phyloP scores from a whole-genome alignment of 768 basidiomycete genomes.

The Cystoderma amianthinum region DNA sequence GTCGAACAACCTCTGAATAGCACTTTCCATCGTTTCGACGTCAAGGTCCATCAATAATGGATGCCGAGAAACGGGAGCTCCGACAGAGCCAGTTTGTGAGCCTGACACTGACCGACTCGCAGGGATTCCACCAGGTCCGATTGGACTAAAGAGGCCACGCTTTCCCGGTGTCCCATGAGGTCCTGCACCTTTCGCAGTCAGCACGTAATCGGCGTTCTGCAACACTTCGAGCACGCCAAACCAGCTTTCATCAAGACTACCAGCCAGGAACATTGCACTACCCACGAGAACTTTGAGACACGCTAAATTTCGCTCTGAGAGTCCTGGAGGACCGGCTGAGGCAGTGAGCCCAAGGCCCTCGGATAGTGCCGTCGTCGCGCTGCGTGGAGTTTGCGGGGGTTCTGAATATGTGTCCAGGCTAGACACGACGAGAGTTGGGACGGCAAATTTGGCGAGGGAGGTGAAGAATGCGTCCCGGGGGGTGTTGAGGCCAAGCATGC shows the following conservation, averaged over 20 bases:
- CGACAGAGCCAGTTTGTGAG: constrained; percentile 12
- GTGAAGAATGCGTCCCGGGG: constrained; percentile 93
- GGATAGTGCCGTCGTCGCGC: constrained; percentile 46
- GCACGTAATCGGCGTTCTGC: constrained; percentile 92
- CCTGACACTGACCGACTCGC: constrained; percentile 32
- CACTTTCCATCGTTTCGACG: constrained; percentile 60
- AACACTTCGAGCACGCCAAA: constrained; percentile 84
- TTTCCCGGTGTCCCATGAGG: constrained; percentile 13
- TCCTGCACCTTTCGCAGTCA: constrained; percentile 51
- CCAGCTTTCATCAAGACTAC: constrained; percentile 87
- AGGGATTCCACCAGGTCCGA: constrained; percentile 11
- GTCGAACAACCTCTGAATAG: constrained; percentile 84
- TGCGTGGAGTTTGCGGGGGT: constrained; percentile 52
- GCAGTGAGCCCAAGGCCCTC: constrained; percentile 63
- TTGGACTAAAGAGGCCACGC: constrained; percentile 18
- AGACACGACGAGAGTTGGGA: constrained; percentile 86
- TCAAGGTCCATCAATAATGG: constrained; percentile 70
- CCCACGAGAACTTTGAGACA: constrained; percentile 81
- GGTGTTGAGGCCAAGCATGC: constrained; percentile 79
- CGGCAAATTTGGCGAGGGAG: constrained; percentile 83
- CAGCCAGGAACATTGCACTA: constrained; percentile 75
- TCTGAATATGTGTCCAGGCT: constrained; percentile 56
- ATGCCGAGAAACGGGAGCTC: constrained; percentile 30
- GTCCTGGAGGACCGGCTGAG: constrained; percentile 53
- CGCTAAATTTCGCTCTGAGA: constrained; percentile 87